Conservation (phyloP, 2,329 filamentous ascomycete species). For the Sporothrix globosa region DNA sequence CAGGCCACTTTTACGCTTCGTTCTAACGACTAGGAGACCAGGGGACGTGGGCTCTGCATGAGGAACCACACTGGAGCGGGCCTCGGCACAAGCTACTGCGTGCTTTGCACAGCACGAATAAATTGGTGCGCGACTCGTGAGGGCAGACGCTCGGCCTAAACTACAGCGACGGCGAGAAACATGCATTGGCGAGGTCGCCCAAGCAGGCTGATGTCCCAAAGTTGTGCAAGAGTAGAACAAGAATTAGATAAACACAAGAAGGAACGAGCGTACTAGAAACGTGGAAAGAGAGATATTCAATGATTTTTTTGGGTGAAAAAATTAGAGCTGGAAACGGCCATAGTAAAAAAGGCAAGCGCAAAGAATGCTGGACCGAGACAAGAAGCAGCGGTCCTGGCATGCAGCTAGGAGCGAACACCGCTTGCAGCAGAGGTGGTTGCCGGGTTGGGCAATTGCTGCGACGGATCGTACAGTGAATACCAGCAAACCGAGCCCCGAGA, state of each 20-base stretch:
- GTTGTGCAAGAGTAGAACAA: background rate
- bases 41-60: background rate
- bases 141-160: constrained; percentile 18
- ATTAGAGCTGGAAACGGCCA: constrained; percentile 13
- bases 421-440: constrained; percentile 24
- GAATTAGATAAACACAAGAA: no score
- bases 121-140: background rate
- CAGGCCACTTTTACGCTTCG: constrained; percentile 8
- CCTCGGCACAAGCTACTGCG: constrained; percentile 27
- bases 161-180: constrained; percentile 26
- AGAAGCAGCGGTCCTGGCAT: constrained; percentile 17
- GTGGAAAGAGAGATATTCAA: background rate
- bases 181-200: constrained; percentile 14
- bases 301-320: background rate
- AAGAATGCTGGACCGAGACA: constrained; percentile 20
- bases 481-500: background rate
- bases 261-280: background rate
- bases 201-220: background rate
- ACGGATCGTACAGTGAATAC: background rate
- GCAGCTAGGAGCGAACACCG: constrained; percentile 9
- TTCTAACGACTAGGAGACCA: background rate
- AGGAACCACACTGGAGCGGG: constrained; percentile 13
- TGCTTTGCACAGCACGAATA: background rate
- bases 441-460: constrained; percentile 1
- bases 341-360: constrained; percentile 1